Evolutionary conservation across 345 rosid genomes (phyloP).

Genomic region (Hibiscus mutabilis): DNA sequence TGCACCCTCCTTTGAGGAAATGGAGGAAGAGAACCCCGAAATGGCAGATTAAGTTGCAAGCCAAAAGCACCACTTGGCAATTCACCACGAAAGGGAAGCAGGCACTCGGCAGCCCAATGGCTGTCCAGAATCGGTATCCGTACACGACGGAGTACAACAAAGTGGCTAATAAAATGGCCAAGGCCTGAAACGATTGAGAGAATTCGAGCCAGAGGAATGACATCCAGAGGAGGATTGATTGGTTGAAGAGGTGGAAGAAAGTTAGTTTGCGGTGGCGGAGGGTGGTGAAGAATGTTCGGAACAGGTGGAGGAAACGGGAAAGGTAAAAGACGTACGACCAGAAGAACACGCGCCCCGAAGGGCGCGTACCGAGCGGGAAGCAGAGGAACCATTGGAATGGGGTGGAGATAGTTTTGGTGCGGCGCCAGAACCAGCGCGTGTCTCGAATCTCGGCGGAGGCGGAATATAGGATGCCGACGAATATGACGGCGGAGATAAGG

Average conservation of each 20-base stretch:
- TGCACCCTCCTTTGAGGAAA: constrained; percentile 79
- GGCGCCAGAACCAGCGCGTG: constrained; percentile 83
- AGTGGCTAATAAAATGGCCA: constrained; percentile 64
- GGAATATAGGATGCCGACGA: constrained; percentile 70
- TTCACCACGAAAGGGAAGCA: constrained; percentile 62
- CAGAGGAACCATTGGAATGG: constrained; percentile 92
- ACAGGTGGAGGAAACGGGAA: constrained; percentile 74
- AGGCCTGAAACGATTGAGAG: constrained; percentile 80
- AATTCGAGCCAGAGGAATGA: constrained; percentile 92
- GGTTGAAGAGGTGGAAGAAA: constrained; percentile 59
- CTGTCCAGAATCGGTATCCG: constrained; percentile 96
- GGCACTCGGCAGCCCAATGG: constrained; percentile 66
- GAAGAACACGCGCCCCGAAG: constrained; percentile 96
- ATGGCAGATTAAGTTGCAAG: constrained; percentile 67
- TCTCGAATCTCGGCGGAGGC: constrained; percentile 76
- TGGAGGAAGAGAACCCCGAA: constrained; percentile 67
- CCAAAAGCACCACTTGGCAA: constrained; percentile 54
- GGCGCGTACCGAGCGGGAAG: constrained; percentile 92
- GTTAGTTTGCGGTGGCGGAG: constrained; percentile 43
- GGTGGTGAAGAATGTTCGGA: constrained; percentile 58
- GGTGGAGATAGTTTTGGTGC: constrained; percentile 33
- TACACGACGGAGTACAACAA: constrained; percentile 61
- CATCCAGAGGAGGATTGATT: constrained; percentile 56
- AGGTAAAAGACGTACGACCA: constrained; percentile 91
- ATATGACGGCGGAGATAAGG: constrained; percentile 53